These are phyloP conservation scores for Trapa bicornis DNA, from an alignment of 345 rosid genomes.

Conservation along the genomic window DNA sequence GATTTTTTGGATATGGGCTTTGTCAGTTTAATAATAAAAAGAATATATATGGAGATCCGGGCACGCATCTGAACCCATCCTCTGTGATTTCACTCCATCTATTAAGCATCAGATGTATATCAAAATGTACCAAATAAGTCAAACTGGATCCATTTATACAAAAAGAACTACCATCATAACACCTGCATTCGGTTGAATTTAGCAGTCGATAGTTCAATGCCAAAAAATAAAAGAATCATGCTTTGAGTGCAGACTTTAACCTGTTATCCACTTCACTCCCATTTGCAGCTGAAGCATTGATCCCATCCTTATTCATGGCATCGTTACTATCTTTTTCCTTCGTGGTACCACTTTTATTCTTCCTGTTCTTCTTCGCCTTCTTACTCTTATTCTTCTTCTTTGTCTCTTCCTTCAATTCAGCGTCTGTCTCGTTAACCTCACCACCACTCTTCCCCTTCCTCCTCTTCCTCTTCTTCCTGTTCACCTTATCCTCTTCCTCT, in stretches of 20 bases:
- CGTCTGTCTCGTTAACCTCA: slow-evolving; percentile 5
- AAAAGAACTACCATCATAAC: neutral
- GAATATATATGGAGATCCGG: neutral
- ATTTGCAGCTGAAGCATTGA: slow-evolving; percentile 14
- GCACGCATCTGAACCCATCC: neutral
- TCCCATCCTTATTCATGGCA: slow-evolving; percentile 13
- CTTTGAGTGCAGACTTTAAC: slow-evolving; percentile 4
- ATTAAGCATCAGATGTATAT: neutral
- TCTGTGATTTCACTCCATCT: neutral
- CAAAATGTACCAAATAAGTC: neutral
- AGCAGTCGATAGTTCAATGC: neutral
- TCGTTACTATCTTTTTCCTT: slow-evolving; percentile 7
- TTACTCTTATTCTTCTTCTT: slow-evolving; percentile 10
- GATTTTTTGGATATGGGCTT: neutral
- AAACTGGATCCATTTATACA: neutral
- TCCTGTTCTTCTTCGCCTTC: slow-evolving; percentile 11
- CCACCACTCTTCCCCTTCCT: slow-evolving; percentile 6
- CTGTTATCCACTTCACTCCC: slow-evolving; percentile 2
- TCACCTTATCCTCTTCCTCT: neutral
- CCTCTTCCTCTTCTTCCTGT: slow-evolving; percentile 8
- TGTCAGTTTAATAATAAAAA: neutral
- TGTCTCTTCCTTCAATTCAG: slow-evolving; percentile 4
- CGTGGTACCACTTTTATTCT: slow-evolving; percentile 6
- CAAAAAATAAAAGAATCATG: neutral
- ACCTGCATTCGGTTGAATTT: neutral